Base-by-base conservation (phyloP, 768 basidiomycete genomes). In the Sistotremastrum suecicum region DNA sequence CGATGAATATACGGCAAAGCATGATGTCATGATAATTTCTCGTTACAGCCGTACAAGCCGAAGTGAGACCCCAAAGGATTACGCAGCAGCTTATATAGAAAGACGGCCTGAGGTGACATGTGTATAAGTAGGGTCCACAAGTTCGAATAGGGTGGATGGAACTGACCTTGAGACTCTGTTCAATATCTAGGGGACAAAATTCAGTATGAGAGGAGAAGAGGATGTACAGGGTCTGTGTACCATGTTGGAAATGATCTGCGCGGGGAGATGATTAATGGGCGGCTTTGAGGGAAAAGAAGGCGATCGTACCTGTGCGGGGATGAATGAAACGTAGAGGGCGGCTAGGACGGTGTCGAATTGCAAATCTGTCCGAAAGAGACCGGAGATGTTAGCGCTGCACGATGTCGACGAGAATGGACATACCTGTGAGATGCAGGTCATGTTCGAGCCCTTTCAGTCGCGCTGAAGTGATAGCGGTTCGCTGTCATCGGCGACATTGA, bases 81-180 rank as follows among this genome's bases (percentile, higher is more conserved):
- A 80, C 74, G 46, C 78, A 80, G 29, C 56, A 50, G 2, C 76
- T 74, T 5, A 83, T 79, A 55, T 77, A 80, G 34, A 70, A 56
- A 0, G 78, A 75, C 4, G 80, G 80, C 38, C 78, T 79, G 45
- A 20, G 37, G 30, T 9, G 11, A 12, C 46, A 32, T 20, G 29
- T 29, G 2, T 20, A 20, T 28, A 36, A 34, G 30, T 9, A 30
- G 20, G 20, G 20, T 20, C 20, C 20, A 10, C 8, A 33, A 20
- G 34, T 10, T 20, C 33, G 28, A 9, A 32, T 33, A 39, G 6
- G 31, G 32, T 29, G 35, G 5, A 12, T 32, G 32, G n/a, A 5
- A 48, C 58, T 8, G 45, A 74, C 77, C 72, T 64, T 40, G 68
- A 63, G 39, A 78, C 65, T 47, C 68, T 66, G 48, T 76, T 77